Evolutionary conservation across 768 basidiomycete genomes (phyloP), one percentile per base, ranked within the genome.

Genomic region (Collybia sordida): DNA sequence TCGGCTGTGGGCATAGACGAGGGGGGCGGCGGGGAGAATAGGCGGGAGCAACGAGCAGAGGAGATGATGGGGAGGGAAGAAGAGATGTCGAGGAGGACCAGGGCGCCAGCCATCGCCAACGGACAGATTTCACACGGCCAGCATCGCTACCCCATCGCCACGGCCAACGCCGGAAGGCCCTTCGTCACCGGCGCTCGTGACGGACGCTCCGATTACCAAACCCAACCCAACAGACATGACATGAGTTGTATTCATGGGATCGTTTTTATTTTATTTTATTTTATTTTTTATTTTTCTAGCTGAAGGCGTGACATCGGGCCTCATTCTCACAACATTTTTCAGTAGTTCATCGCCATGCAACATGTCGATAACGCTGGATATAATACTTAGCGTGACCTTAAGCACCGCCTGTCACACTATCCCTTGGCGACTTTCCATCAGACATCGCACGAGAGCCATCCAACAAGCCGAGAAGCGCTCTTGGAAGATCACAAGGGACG

Each of bases 111-210:
- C 74, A 76, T 76, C 74, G 73, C 72, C 75, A 75, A 75, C 75
- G 68, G 72, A 72, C 65, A 76, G 72, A 75, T 70, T 77, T 76
- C 76, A 75, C 75, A 77, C 76, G 74, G 74, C 63, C 69, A 75
- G 67, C 72, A 72, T 76, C 74, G 74, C 74, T 76, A 76, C 73
- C 69, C 68, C 77, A 75, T 77, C 75, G 75, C 73, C 72, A 78
- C 77, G 77, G 77, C 73, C 77, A 77, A 75, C 74, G 75, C 77
- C 77, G 77, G 73, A 74, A 74, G 74, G 69, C 60, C 70, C 70
- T 77, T 77, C 73, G 76, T 75, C 75, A 75, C 73, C 74, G 74
- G 73, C 68, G 74, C 73, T 76, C 74, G 75, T 77, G 74, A 77
- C 75, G 74, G 72, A 68, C 64, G 69, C 67, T 73, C 71, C 72